A percentile compares a stretch with the other conserved stretches of the same genome.
Conservation (phyloP, 108 stramenopile species). For the Chaetoceros muelleri region DNA sequence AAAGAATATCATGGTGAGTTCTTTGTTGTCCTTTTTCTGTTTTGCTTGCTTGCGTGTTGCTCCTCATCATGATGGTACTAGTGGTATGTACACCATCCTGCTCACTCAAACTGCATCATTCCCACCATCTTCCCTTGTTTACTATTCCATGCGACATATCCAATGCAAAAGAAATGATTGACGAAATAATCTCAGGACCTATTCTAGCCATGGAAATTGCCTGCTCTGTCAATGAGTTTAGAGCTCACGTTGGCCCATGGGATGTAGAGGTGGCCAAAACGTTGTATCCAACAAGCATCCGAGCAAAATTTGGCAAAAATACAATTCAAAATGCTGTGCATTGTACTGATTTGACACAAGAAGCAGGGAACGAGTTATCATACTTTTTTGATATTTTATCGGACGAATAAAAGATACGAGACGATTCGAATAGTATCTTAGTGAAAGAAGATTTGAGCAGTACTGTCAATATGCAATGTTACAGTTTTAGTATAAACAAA, state of each 20-base stretch:
- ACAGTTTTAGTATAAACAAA: too few relatives aligned
- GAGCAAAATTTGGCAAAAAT: conserved; percentile 53
- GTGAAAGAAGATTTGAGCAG: too few relatives aligned
- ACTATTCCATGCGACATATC: too few relatives aligned
- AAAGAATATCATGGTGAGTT: conserved; percentile 29
- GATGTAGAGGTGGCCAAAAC: conserved; percentile 68
- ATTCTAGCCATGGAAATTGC: conserved; percentile 44
- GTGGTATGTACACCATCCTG: too few relatives aligned
- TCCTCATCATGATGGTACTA: too few relatives aligned
- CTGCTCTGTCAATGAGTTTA: conserved; percentile 39
- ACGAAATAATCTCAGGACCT: conserved; percentile 45
- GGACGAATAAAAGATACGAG: neutral
- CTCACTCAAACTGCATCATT: too few relatives aligned
- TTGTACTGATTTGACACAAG: conserved; percentile 71
- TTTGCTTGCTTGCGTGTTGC: too few relatives aligned
- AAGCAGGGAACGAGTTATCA: conserved; percentile 53
- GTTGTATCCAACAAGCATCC: conserved; percentile 36
- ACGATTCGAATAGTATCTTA: too few relatives aligned
- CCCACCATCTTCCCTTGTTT: too few relatives aligned
- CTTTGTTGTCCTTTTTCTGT: too few relatives aligned
- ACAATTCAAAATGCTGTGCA: conserved; percentile 64
- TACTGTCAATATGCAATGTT: too few relatives aligned
- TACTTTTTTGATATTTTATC: conserved; percentile 61
- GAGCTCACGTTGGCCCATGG: conserved; percentile 59
- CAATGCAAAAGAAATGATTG: conserved; percentile 35